Evolutionary conservation across 257 asterid species (phyloP).

Genomic region (Striga asiatica): DNA sequence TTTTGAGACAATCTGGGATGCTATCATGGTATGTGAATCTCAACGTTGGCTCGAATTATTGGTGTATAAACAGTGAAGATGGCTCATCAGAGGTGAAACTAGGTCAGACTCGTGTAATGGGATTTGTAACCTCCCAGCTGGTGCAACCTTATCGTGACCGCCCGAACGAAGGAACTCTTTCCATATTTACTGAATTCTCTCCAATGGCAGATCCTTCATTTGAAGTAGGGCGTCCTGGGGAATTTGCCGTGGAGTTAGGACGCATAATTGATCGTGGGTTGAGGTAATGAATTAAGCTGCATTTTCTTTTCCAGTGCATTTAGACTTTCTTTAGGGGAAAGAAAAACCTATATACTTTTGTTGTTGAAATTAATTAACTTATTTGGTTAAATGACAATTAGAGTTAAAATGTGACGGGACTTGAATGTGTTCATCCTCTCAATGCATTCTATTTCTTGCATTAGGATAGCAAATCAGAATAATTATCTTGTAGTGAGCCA

Average conservation of each 20-base stretch:
- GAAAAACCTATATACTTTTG: too few relatives aligned
- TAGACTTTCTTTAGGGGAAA: too few relatives aligned
- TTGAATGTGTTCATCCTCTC: background rate
- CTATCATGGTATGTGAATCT: slow-evolving; percentile 9
- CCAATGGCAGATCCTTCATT: slow-evolving; percentile 99
- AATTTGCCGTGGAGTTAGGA: slow-evolving; percentile 85
- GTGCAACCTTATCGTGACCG: slow-evolving; percentile 91
- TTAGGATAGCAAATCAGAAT: too few relatives aligned
- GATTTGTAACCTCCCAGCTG: slow-evolving; percentile 69
- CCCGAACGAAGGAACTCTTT: slow-evolving; percentile 80
- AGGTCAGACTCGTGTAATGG: slow-evolving; percentile 88
- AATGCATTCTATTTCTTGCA: too few relatives aligned
- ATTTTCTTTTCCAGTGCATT: background rate
- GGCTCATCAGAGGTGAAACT: slow-evolving; percentile 94
- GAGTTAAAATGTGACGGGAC: slow-evolving; percentile 5
- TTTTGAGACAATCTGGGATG: too few relatives aligned
- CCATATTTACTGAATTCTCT: slow-evolving; percentile 83
- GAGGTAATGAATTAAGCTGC: slow-evolving; percentile 34
- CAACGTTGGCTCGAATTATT: too few relatives aligned
- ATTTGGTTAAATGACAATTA: background rate
- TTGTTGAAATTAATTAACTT: background rate
- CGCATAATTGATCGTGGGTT: slow-evolving; percentile 93
- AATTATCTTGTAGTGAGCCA: too few relatives aligned
- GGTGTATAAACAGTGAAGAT: slow-evolving; percentile 94
- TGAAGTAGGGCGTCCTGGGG: slow-evolving; percentile 89